A percentile compares a stretch with the other conserved stretches of the same genome.
Evolutionary conservation across 352 stramenopile genomes (phyloP).

Genomic region (Phytopythium litorale): DNA sequence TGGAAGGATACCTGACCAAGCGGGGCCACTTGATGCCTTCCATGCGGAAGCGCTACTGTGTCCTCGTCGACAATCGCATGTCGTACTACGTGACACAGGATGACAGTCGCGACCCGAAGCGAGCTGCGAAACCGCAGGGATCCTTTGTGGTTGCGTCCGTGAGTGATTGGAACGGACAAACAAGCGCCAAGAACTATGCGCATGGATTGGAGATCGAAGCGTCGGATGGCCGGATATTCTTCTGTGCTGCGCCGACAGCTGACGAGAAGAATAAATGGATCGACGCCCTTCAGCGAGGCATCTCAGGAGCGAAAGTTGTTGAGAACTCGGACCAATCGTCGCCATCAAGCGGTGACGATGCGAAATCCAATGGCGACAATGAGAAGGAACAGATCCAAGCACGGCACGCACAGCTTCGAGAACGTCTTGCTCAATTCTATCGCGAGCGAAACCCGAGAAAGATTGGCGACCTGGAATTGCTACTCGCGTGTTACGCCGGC

Average conservation of each 20-base stretch:
- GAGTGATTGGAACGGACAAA: slow-evolving; percentile 71
- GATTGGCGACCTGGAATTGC: slow-evolving; percentile 39
- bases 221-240: slow-evolving; percentile 62
- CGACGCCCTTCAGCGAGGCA: slow-evolving; percentile 47
- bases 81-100: slow-evolving; percentile 69
- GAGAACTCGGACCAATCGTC: neutral
- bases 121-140: slow-evolving; percentile 13
- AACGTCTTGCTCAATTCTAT: slow-evolving; percentile 48
- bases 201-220: slow-evolving; percentile 73
- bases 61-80: slow-evolving; percentile 47
- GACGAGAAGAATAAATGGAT: slow-evolving; percentile 65
- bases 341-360: slow-evolving; percentile 5
- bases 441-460: slow-evolving; percentile 51
- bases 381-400: slow-evolving; percentile 17
- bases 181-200: slow-evolving; percentile 38
- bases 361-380: slow-evolving; percentile 3
- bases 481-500: slow-evolving; percentile 39
- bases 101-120: slow-evolving; percentile 43
- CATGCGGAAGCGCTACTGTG: slow-evolving; percentile 74
- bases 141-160: slow-evolving; percentile 52
- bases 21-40: slow-evolving; percentile 66
- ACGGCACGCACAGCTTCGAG: slow-evolving; percentile 19
- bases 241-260: slow-evolving; percentile 47
- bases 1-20: slow-evolving; percentile 79
- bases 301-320: slow-evolving; percentile 24